Percentiles rank a stretch among this genome's conserved stretches.
Evolutionary conservation across 805 yeast genomes (phyloP).

Genomic region (Ogataea ganodermae): DNA sequence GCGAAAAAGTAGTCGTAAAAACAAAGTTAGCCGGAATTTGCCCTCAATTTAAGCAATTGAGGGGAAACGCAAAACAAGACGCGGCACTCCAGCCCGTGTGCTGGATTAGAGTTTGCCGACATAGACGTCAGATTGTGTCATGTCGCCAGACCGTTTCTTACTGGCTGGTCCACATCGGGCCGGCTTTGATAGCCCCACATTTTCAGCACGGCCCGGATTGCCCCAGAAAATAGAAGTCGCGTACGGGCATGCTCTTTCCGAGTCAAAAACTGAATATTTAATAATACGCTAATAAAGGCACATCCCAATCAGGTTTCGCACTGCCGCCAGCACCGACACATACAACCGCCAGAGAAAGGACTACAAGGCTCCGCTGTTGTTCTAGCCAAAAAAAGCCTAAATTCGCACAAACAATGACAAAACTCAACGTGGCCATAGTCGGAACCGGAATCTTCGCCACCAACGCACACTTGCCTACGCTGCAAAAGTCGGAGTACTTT

Average conservation of each 20-base stretch:
- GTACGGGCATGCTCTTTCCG: neutral
- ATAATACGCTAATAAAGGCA: too few relatives aligned
- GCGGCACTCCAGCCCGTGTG: too few relatives aligned
- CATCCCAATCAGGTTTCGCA: too few relatives aligned
- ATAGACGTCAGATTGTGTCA: too few relatives aligned
- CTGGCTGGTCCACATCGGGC: neutral
- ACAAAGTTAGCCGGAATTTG: too few relatives aligned
- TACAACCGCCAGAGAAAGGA: too few relatives aligned
- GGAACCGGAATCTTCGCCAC: constrained; percentile 91
- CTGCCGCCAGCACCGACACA: too few relatives aligned
- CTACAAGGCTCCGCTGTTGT: too few relatives aligned
- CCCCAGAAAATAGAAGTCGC: neutral
- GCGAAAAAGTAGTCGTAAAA: too few relatives aligned
- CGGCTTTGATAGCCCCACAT: neutral
- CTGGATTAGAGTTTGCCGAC: neutral
- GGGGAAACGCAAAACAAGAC: neutral
- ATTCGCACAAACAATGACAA: constrained; percentile 14
- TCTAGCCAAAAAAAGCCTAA: too few relatives aligned
- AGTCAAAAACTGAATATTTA: too few relatives aligned
- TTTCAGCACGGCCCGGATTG: constrained; percentile 1
- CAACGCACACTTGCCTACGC: constrained; percentile 77
- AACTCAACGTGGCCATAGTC: constrained; percentile 60
- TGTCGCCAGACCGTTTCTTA: neutral
- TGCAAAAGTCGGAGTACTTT: constrained; percentile 48
- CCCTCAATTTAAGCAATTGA: neutral